Evolutionary conservation across 139 green algal genomes (phyloP).

Genomic region (Ettlia oleoabundans): DNA sequence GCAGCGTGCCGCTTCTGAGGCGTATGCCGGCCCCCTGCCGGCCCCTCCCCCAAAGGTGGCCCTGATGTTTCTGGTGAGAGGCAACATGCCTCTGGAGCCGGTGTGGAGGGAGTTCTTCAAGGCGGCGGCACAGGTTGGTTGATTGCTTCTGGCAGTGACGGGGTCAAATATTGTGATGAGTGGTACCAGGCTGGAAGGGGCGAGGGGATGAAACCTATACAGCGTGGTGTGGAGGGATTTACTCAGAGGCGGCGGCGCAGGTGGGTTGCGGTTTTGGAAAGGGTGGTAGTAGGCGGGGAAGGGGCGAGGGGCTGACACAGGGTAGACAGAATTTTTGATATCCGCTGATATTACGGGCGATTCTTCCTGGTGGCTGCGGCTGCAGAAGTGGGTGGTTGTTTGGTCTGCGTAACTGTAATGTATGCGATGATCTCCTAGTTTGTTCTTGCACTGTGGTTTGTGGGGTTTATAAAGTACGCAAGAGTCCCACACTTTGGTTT

Average conservation of each 20-base stretch:
- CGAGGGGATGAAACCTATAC: not conserved
- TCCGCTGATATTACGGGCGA: not conserved
- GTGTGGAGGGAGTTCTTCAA: slow-evolving; percentile 36
- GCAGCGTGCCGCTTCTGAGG: not conserved
- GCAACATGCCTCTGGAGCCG: slow-evolving; percentile 34
- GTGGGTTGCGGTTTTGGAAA: not conserved
- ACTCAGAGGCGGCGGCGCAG: too few species aligned
- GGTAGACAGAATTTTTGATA: too few species aligned
- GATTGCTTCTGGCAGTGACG: not conserved
- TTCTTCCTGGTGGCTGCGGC: not conserved
- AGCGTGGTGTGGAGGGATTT: too few species aligned
- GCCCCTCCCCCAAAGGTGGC: slow-evolving; percentile 18
- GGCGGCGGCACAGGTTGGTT: not conserved
- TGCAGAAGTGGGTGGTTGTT: too few species aligned
- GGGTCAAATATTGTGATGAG: not conserved
- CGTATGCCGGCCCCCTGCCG: not conserved
- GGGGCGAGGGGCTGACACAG: too few species aligned
- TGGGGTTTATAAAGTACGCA: too few species aligned
- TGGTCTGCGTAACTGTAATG: too few species aligned
- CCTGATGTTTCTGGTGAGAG: slow-evolving; percentile 41
- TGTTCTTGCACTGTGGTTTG: too few species aligned
- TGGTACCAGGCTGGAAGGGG: not conserved
- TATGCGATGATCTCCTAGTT: too few species aligned
- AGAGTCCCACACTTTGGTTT: too few species aligned
- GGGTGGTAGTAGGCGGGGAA: not conserved